Evolutionary conservation across 495 filamentous ascomycete genomes (phyloP).

Genomic region (Sporormia fimetaria): DNA sequence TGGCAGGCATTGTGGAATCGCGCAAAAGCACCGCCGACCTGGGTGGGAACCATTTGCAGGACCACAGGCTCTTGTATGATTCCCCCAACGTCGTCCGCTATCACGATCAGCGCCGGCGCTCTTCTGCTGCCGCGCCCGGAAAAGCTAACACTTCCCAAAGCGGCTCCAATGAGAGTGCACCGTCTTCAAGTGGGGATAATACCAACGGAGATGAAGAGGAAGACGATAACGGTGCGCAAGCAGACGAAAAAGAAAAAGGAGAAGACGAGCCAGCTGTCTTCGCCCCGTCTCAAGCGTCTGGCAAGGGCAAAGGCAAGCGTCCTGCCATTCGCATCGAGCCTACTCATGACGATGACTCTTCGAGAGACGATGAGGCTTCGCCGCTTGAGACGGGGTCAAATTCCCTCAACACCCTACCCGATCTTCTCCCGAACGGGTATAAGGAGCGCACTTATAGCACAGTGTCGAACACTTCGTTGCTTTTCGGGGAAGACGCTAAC

Average conservation of each 20-base stretch:
- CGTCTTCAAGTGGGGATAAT: slow-evolving; percentile 15
- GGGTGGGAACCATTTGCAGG: slow-evolving; percentile 12
- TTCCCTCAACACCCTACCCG: slow-evolving; percentile 6
- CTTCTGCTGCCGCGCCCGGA: slow-evolving; percentile 6
- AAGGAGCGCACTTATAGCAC: slow-evolving; percentile 26
- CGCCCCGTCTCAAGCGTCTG: slow-evolving; percentile 43
- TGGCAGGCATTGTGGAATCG: slow-evolving; percentile 9
- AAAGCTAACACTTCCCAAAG: slow-evolving; percentile 9
- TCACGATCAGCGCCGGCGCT: slow-evolving; percentile 9
- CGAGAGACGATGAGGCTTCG: slow-evolving; percentile 11
- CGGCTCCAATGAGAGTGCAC: slow-evolving; percentile 9
- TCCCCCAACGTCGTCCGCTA: slow-evolving; percentile 6
- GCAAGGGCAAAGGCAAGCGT: slow-evolving; percentile 28
- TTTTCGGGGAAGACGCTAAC: slow-evolving; percentile 13
- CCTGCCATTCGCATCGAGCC: slow-evolving; percentile 19
- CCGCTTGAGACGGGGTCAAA: slow-evolving; percentile 21
- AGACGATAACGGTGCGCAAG: slow-evolving; percentile 32
- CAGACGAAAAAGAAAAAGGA: slow-evolving; percentile 42
- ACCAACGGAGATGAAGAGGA: slow-evolving; percentile 20
- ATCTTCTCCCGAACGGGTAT: slow-evolving; percentile 1
- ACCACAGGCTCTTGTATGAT: slow-evolving; percentile 18
- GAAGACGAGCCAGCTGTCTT: slow-evolving; percentile 39
- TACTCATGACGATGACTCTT: slow-evolving; percentile 11
- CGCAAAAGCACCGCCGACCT: slow-evolving; percentile 8
- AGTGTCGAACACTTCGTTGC: slow-evolving; percentile 21